These are phyloP conservation scores for Geotrichum histeridarum DNA, from an alignment of 1,139 yeast genomes.

Conservation along the genomic window DNA sequence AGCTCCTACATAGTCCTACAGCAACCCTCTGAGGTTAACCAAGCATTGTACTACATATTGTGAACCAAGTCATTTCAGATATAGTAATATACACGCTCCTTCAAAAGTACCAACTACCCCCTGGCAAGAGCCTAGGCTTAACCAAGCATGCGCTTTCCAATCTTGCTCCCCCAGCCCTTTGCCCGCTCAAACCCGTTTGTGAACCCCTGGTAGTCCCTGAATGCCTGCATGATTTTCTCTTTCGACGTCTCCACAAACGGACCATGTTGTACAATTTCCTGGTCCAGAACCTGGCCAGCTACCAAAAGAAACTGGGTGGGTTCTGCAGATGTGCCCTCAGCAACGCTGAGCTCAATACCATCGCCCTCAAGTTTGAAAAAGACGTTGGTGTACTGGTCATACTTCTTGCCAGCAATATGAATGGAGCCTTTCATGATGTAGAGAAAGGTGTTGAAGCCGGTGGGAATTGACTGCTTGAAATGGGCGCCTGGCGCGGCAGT, in stretches of 20 bases:
- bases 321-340: conserved; percentile 25
- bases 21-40: too few species aligned
- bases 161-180: conserved; percentile 61
- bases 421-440: conserved; percentile 67
- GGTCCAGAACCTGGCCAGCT: conserved; percentile 68
- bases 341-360: conserved; percentile 29
- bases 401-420: conserved; percentile 37
- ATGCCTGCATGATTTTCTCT: conserved; percentile 55
- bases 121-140: neutral
- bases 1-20: too few species aligned
- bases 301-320: conserved; percentile 36
- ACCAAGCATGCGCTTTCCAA: conserved; percentile 39
- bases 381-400: conserved; percentile 44
- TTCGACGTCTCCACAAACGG: conserved; percentile 68
- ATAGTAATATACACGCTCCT: neutral
- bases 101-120: neutral
- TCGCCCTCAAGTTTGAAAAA: conserved; percentile 36
- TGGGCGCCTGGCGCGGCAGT: conserved; percentile 62
- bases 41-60: too few species aligned
- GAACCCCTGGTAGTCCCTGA: conserved; percentile 63
- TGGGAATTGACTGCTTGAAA: conserved; percentile 58
- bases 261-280: conserved; percentile 69
- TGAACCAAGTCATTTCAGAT: neutral
- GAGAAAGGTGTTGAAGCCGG: conserved; percentile 64
- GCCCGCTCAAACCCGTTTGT: conserved; percentile 71